Evolutionary conservation across 805 yeast species (phyloP), one percentile per base, ranked within the genome.

Genomic region (Suhomyces pyralidae): DNA sequence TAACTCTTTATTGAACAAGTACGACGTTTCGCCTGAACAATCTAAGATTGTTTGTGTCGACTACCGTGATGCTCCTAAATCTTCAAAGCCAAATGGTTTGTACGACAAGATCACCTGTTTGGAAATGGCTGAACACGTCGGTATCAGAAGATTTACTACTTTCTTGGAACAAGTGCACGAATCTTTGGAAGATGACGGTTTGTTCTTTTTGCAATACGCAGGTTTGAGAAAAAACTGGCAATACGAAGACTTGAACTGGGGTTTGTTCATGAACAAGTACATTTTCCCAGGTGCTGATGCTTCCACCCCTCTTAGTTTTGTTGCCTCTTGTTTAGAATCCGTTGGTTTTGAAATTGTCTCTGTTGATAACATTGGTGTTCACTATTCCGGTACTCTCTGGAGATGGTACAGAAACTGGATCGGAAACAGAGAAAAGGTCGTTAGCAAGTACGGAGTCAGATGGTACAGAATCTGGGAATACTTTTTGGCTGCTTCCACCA

Each of bases 221-320:
- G 97, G 97, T 51, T 75, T 90, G 63, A 84, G 97, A 77, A 91
- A 90, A 76, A 78, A 81, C 54, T 90, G 97, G 97, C 97, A 90
- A 76, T 90, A 89, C 73, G 97, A 90, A 76, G 97, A 90, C 71
- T 80, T 90, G 65, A 79, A 84, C 71, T 90, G 97, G 97, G 97
- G 97, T 63, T 78, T 91, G 68, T 90, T 90, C 74, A 91, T 90
- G 97, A 90, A 91, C 83, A 90, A 89, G 79, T 90, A 89, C 74
- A 86, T 90, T 68, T 90, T 90, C 90, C 97, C 97, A 44, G 97
- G 97, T 73, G 97, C 97, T 49, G 97, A 90, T 75, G 97, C 97
- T 46, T 89, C 96, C 6, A 91, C 97, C 52, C 97, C 97, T 38
- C 81, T 91, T 61, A 90, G 90, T 55, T 91, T 88, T 65, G 93